Evolutionary conservation across 345 rosid species (phyloP).

Genomic region (Brassica cretica): DNA sequence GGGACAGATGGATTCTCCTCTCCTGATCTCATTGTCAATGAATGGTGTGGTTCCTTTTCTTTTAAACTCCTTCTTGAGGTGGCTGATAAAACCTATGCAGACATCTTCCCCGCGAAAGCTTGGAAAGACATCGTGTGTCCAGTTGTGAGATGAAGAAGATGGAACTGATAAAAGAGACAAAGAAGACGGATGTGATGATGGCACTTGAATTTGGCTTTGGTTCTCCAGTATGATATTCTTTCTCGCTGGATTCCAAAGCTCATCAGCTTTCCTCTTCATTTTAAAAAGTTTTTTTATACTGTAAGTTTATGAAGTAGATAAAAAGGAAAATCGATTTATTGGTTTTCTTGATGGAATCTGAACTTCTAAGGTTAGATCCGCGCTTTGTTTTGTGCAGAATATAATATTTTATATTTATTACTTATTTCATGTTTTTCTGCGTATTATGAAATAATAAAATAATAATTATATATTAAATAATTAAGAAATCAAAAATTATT

Average conservation of each 20-base stretch:
- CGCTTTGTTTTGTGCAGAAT: too few species aligned
- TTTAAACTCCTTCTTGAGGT: not conserved
- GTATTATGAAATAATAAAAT: too few species aligned
- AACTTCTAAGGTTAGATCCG: too few species aligned
- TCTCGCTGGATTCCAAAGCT: not conserved
- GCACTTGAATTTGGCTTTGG: not conserved
- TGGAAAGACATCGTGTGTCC: not conserved
- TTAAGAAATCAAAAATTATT: too few species aligned
- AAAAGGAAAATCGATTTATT: not conserved
- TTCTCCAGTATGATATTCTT: not conserved
- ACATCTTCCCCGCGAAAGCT: not conserved
- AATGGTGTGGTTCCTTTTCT: not conserved
- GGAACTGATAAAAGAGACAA: not conserved
- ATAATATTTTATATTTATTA: too few species aligned
- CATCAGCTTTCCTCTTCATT: not conserved
- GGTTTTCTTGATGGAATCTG: slow-evolving; percentile 3
- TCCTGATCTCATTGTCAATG: not conserved
- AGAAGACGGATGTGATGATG: not conserved
- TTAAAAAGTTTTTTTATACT: too few species aligned
- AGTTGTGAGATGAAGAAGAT: not conserved
- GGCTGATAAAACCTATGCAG: not conserved
- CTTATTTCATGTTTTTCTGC: too few species aligned
- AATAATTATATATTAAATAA: too few species aligned
- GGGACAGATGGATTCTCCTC: not conserved
- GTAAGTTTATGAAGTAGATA: not conserved